These are phyloP conservation scores for Venturia aucupariae DNA, from an alignment of 2,329 filamentous ascomycete species.

Conservation along the genomic window DNA sequence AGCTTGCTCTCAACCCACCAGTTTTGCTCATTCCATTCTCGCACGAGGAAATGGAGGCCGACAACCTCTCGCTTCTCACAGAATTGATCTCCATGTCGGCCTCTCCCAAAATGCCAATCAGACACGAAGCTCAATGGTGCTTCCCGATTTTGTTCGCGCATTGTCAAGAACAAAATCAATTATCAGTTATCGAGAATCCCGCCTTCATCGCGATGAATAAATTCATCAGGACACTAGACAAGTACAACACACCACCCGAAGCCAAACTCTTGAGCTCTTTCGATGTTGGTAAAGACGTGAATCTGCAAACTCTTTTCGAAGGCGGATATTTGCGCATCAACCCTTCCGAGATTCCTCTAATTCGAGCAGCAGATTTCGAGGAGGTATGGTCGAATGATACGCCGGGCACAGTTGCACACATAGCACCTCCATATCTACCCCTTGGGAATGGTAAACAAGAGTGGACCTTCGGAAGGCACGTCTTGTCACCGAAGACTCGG, in stretches of 20 bases:
- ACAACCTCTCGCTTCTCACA: constrained; percentile 31
- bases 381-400: neutral
- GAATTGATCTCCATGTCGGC: constrained; percentile 35
- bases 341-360: constrained; percentile 31
- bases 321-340: constrained; percentile 37
- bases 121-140: constrained; percentile 44
- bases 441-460: neutral
- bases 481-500: neutral
- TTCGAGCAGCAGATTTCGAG: constrained; percentile 30
- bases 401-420: neutral
- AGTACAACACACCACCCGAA: constrained; percentile 29
- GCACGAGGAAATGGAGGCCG: constrained; percentile 23
- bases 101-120: constrained; percentile 43
- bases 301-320: constrained; percentile 35
- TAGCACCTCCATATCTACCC: neutral
- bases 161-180: constrained; percentile 27
- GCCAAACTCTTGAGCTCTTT: constrained; percentile 30
- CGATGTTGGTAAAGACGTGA: constrained; percentile 35
- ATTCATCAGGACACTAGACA: constrained; percentile 36
- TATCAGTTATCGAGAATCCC: constrained; percentile 28
- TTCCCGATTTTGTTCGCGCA: constrained; percentile 36
- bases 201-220: constrained; percentile 34
- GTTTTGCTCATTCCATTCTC: neutral
- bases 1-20: constrained; percentile 29
- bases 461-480: neutral